phyloP scores from a whole-genome alignment of 495 filamentous ascomycete genomes.

The Lasiosphaeria hispida region DNA sequence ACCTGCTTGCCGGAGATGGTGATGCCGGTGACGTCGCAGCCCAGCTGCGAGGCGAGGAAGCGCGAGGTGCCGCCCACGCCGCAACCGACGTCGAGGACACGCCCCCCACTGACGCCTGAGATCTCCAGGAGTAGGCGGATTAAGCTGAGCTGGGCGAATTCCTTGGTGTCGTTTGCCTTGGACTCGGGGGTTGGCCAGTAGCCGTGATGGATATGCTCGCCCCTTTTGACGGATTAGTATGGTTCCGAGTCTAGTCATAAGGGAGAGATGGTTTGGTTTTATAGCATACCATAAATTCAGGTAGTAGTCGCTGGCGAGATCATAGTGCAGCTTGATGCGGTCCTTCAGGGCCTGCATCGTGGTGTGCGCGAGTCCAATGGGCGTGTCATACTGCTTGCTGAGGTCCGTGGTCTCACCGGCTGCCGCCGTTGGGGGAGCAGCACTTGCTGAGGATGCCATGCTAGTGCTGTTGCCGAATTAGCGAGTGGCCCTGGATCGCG shows the following conservation, averaged over 20 bases:
- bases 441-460: neutral
- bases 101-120: slow-evolving; percentile 32
- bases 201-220: slow-evolving; percentile 61
- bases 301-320: slow-evolving; percentile 56
- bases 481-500: too few species aligned
- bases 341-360: slow-evolving; percentile 56
- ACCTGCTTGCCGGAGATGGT: slow-evolving; percentile 58
- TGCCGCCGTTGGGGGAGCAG: neutral
- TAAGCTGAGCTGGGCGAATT: slow-evolving; percentile 50
- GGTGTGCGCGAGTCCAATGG: slow-evolving; percentile 47
- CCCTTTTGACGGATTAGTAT: slow-evolving; percentile 34
- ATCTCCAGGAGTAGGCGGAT: slow-evolving; percentile 50
- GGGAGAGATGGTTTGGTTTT: neutral
- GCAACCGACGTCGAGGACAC: slow-evolving; percentile 56
- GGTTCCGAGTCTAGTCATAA: neutral
- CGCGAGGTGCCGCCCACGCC: slow-evolving; percentile 56
- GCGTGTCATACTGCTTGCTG: slow-evolving; percentile 49
- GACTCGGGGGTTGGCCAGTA: slow-evolving; percentile 44
- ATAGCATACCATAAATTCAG: slow-evolving; percentile 47
- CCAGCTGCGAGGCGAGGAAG: slow-evolving; percentile 46
- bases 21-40: slow-evolving; percentile 51
- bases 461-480: neutral
- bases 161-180: slow-evolving; percentile 45
- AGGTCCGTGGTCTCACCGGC: slow-evolving; percentile 26
- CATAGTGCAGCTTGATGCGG: slow-evolving; percentile 57